These are phyloP conservation scores for Pythium brassicae DNA, from an alignment of 352 stramenopile species.

Conservation along the genomic window DNA sequence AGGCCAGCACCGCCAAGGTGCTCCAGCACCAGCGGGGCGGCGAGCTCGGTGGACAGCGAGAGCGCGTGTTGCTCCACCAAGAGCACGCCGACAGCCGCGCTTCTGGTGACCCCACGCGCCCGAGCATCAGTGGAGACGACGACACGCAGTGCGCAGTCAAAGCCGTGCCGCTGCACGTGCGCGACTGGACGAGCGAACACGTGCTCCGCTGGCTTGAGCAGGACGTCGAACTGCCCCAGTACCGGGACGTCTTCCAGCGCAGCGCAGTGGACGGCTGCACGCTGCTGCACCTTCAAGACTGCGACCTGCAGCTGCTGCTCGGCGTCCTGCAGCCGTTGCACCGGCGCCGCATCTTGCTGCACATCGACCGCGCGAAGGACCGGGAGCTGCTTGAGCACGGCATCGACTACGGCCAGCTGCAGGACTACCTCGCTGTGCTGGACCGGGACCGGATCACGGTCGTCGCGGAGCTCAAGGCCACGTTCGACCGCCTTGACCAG, in stretches of 20 bases:
- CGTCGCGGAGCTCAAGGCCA: conserved; percentile 59
- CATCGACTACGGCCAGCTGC: conserved; percentile 61
- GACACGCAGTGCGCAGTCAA: background rate
- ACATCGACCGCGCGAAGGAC: conserved; percentile 61
- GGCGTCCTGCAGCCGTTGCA: conserved; percentile 59
- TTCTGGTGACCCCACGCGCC: background rate
- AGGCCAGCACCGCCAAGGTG: conserved; percentile 21
- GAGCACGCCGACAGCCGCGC: background rate
- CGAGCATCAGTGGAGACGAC: conserved; percentile 3
- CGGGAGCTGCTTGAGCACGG: conserved; percentile 52
- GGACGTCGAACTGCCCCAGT: conserved; percentile 49
- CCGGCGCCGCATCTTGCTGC: conserved; percentile 41
- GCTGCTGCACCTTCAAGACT: conserved; percentile 47
- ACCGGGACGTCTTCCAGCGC: conserved; percentile 37
- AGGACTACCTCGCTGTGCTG: conserved; percentile 72
- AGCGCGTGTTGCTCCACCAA: background rate
- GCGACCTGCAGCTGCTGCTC: conserved; percentile 60
- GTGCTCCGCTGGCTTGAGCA: conserved; percentile 47
- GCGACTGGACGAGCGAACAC: conserved; percentile 51
- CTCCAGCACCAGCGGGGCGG: conserved; percentile 3
- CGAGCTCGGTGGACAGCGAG: background rate
- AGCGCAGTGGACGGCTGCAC: conserved; percentile 65
- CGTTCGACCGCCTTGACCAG: conserved; percentile 60
- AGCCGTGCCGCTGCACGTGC: conserved; percentile 22
- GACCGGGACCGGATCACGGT: conserved; percentile 62